Base-by-base conservation (phyloP, 2,329 filamentous ascomycete genomes). In the Claviceps sp. region DNA sequence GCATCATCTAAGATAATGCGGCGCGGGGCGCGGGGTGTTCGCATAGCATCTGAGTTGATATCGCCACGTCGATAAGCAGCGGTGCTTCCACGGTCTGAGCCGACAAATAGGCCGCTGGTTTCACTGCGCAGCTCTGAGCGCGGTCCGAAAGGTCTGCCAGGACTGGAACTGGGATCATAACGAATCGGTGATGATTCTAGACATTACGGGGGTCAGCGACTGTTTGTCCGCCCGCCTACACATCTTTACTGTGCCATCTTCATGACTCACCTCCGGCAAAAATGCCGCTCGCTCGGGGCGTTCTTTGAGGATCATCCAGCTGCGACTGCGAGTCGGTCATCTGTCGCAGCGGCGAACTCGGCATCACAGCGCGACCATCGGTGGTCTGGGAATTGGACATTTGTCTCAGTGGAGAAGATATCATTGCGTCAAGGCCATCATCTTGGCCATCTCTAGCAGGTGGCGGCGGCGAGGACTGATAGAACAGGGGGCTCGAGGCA, bases 161-260 rank as follows among this genome's bases (percentile, higher is more conserved):
- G 88, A 63, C 87, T 95, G 40, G 91, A 95, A 67, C 88, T 95
- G 38, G 88, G 82, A 52, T 88, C 87, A 65, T 96, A 97, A 65
- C 84, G 82, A 59, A 97, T 88, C 1, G 91, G 91, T 1, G 91
- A 97, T 0, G 91, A 97, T 62, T 90, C 91, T 95, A 59, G 16
- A 18, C 40, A 7, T 22, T 14, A 37, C 18, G 13, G 18, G 43
- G 30, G 38, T 62, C 40, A 61, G 53, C 50, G 40, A 24, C 34
- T 8, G 30, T 24, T 43, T 24, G 7, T n/a, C 3, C 43, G n/a
- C 40, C 38, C 42, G 16, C 18, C 16, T 5, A 24, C 8, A 11
- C 18, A 7, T 18, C 16, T 16, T 22, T 34, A 22, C 16, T 18
- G n/a, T 24, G 9, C 26, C 14, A 4, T 3, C 16, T 20, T 34